phyloP scores from a whole-genome alignment of 768 basidiomycete genomes.

The Lentinus tigrinus region DNA sequence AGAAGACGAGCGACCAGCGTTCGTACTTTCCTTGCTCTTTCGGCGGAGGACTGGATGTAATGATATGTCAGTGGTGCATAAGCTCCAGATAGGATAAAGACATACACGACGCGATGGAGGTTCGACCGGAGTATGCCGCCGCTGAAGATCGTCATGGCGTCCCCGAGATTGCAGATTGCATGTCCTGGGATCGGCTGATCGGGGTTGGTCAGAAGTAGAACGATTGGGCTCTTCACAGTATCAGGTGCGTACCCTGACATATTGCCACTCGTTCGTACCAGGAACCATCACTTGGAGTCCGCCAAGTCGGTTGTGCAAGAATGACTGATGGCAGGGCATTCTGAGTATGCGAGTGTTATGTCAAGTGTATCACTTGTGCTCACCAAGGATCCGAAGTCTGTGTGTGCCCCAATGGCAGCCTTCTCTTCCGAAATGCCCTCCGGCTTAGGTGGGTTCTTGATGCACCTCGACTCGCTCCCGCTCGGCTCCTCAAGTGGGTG shows the following conservation, averaged over 20 bases:
- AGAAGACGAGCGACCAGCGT: conserved; percentile 70
- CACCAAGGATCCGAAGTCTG: conserved; percentile 37
- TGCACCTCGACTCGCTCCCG: conserved; percentile 33
- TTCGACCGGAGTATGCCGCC: conserved; percentile 65
- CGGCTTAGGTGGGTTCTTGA: conserved; percentile 30
- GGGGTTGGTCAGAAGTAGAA: not conserved
- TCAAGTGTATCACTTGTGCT: conserved; percentile 1
- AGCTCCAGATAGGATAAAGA: conserved; percentile 1
- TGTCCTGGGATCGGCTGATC: conserved; percentile 31
- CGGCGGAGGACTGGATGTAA: conserved; percentile 46
- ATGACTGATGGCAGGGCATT: conserved; percentile 47
- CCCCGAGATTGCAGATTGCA: conserved; percentile 44
- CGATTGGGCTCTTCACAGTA: not conserved
- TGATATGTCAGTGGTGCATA: not conserved
- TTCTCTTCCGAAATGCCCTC: conserved; percentile 24
- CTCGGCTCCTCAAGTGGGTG: conserved; percentile 30
- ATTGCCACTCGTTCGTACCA: conserved; percentile 62
- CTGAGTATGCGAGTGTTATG: no score
- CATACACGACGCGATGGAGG: conserved; percentile 61
- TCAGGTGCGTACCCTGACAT: conserved; percentile 47
- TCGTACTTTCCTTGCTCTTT: conserved; percentile 50
- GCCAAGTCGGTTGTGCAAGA: conserved; percentile 69
- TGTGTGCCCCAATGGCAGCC: conserved; percentile 34
- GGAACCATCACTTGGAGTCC: conserved; percentile 70
- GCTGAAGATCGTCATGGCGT: conserved; percentile 60